Base-by-base conservation (phyloP, 2,329 filamentous ascomycete species). In the Talaromyces sp. region DNA sequence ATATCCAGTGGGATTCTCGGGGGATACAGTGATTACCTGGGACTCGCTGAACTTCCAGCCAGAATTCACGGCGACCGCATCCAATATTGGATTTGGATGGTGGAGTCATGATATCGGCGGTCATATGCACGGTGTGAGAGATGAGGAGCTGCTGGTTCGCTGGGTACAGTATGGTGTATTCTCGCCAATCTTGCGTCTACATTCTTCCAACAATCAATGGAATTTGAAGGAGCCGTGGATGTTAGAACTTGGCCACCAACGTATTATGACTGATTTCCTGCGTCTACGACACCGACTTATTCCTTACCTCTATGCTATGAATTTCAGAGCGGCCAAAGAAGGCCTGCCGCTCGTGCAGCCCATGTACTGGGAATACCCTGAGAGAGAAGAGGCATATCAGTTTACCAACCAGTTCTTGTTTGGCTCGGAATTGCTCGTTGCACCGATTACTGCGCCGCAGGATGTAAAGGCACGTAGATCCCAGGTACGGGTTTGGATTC, bases 91-190 rank as follows among this genome's bases (percentile, higher is more conserved):
- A 0, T 88, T 86, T 65, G 86, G 85, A 1, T 88, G 86, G 85
- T 88, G 86, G 86, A 86, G 83, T 57, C 86, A 88, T 70, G 86
- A 88, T 66, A 86, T 88, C 31, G 86, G 86, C n/a, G 86, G 86
- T 0, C 86, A 88, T 69, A 82, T 84, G 67, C 70, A 73, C 1
- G 86, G 86, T 3, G 73, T 73, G 42, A 80, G 82, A 5, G 83
- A 86, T 57, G 85, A 87, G 58, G 84, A 88, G 67, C 75, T 87
- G 7, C 78, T 81, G 1, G 79, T 82, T 1, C 80, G 86, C 18
- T 88, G 86, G 86, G 79, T 86, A 0, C 86, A 88, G 68, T 77
- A 84, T 1, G 86, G 86, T 5, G 82, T 81, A 52, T 86, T 86
- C 69, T 86, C 84, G 0, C 86, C 86, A 1, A 82, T 88, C 50